phyloP scores from a whole-genome alignment of 495 filamentous ascomycete genomes.

The Xylaria scruposa region DNA sequence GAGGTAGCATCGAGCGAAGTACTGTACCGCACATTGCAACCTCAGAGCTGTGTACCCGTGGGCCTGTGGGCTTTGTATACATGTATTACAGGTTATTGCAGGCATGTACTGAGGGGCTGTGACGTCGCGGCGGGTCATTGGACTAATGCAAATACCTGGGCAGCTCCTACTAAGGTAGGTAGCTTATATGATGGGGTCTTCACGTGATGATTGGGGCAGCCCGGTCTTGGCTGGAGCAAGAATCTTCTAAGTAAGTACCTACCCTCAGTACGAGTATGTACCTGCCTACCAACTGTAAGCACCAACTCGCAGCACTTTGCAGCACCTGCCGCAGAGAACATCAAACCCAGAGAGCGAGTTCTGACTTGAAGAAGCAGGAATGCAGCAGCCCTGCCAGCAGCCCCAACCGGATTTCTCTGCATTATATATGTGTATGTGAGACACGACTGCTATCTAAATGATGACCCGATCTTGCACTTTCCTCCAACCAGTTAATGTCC shows the following conservation, averaged over 20 bases:
- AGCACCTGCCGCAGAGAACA: background rate
- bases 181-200: slow-evolving; percentile 26
- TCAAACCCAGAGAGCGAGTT: background rate
- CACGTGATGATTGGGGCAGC: slow-evolving; percentile 27
- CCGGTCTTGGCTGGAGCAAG: background rate
- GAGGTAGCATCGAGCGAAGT: background rate
- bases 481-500: slow-evolving; percentile 15
- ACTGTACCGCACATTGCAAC: background rate
- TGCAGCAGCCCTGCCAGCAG: slow-evolving; percentile 19
- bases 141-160: slow-evolving; percentile 27
- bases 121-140: slow-evolving; percentile 20
- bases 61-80: background rate
- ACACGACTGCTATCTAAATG: slow-evolving; percentile 10
- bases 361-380: slow-evolving; percentile 2
- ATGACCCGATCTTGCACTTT: slow-evolving; percentile 18
- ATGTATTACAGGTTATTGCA: too few relatives aligned
- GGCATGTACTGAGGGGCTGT: slow-evolving; percentile 17
- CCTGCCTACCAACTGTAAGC: background rate
- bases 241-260: too few relatives aligned
- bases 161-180: background rate
- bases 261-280: too few relatives aligned
- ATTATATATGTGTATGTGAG: slow-evolving; percentile 15
- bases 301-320: background rate
- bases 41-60: background rate
- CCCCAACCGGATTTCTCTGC: slow-evolving; percentile 20